Evolutionary conservation across 192 early-diverging fungal species (phyloP).

Genomic region (Coemansia sp.): DNA sequence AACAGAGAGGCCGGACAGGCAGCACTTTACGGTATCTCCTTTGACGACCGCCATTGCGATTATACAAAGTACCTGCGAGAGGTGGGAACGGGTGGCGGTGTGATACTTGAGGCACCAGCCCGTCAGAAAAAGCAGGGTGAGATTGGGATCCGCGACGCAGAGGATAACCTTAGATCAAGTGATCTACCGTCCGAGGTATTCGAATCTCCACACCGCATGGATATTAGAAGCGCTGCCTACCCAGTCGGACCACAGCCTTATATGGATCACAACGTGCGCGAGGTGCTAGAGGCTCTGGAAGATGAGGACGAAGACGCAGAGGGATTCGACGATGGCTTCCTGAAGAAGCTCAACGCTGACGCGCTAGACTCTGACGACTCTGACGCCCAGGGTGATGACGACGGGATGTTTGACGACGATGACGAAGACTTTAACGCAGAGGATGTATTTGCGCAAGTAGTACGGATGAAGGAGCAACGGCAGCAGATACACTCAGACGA

Average conservation of each 20-base stretch:
- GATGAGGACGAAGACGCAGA: slow-evolving; percentile 84
- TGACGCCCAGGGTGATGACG: slow-evolving; percentile 11
- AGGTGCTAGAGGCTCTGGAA: slow-evolving; percentile 90
- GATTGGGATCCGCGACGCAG: slow-evolving; percentile 30
- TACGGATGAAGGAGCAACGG: slow-evolving; percentile 46
- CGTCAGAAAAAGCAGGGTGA: slow-evolving; percentile 61
- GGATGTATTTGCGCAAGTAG: slow-evolving; percentile 47
- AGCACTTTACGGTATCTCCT: slow-evolving; percentile 87
- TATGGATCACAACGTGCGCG: slow-evolving; percentile 79
- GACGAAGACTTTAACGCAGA: slow-evolving; percentile 45
- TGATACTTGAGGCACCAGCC: slow-evolving; percentile 68
- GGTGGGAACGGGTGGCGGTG: slow-evolving; percentile 75
- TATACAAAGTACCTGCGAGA: slow-evolving; percentile 89
- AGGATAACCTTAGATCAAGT: slow-evolving; percentile 4
- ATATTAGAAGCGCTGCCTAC: slow-evolving; percentile 67
- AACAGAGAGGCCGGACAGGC: slow-evolving; percentile 61
- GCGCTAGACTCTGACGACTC: slow-evolving; percentile 63
- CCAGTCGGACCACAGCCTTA: slow-evolving; percentile 67
- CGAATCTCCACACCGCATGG: slow-evolving; percentile 69
- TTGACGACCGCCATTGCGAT: slow-evolving; percentile 90
- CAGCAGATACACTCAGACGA: slow-evolving; percentile 51
- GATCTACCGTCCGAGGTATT: slow-evolving; percentile 72
- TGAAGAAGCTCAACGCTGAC: slow-evolving; percentile 75
- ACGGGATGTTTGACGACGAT: slow-evolving; percentile 21
- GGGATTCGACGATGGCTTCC: slow-evolving; percentile 77